A percentile compares a stretch with the other conserved stretches of the same genome.
Evolutionary conservation across 208 protist species (phyloP).

Genomic region (Polymyxa betae): DNA sequence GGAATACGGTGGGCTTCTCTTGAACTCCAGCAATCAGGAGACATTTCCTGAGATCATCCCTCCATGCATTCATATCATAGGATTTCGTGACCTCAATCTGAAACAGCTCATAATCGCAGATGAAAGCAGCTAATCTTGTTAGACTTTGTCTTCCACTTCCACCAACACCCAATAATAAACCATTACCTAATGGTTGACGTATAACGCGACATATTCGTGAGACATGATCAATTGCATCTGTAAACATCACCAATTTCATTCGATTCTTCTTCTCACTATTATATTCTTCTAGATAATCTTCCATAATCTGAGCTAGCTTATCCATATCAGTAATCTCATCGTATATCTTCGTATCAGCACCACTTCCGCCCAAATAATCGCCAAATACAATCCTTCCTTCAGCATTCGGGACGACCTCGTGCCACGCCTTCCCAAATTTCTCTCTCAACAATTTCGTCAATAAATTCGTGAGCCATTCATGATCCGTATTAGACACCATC

Average conservation of each 20-base stretch:
- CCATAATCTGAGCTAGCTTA: slow-evolving; percentile 79
- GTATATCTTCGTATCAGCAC: slow-evolving; percentile 81
- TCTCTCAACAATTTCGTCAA: slow-evolving; percentile 57
- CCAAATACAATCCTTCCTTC: slow-evolving; percentile 80
- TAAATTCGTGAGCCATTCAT: slow-evolving; percentile 66
- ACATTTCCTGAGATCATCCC: slow-evolving; percentile 91
- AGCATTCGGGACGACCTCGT: slow-evolving; percentile 75
- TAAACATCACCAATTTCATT: slow-evolving; percentile 94
- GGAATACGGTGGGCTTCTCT: slow-evolving; percentile 90
- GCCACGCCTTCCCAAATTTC: slow-evolving; percentile 76
- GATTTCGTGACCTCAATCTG: slow-evolving; percentile 93
- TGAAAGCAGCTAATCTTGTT: slow-evolving; percentile 87
- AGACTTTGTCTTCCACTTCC: slow-evolving; percentile 95
- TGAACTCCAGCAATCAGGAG: slow-evolving; percentile 87
- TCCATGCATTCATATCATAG: slow-evolving; percentile 92
- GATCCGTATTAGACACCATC: slow-evolving; percentile 70
- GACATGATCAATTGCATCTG: slow-evolving; percentile 93
- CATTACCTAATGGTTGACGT: slow-evolving; percentile 91
- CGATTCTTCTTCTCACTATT: slow-evolving; percentile 81
- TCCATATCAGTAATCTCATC: slow-evolving; percentile 83
- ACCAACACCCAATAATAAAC: slow-evolving; percentile 94
- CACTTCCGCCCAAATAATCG: slow-evolving; percentile 82
- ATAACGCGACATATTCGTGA: slow-evolving; percentile 91
- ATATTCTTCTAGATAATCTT: slow-evolving; percentile 88
- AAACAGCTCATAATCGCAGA: slow-evolving; percentile 89